phyloP scores from a whole-genome alignment of 805 yeast genomes.

The Isabelozyma gotoi region DNA sequence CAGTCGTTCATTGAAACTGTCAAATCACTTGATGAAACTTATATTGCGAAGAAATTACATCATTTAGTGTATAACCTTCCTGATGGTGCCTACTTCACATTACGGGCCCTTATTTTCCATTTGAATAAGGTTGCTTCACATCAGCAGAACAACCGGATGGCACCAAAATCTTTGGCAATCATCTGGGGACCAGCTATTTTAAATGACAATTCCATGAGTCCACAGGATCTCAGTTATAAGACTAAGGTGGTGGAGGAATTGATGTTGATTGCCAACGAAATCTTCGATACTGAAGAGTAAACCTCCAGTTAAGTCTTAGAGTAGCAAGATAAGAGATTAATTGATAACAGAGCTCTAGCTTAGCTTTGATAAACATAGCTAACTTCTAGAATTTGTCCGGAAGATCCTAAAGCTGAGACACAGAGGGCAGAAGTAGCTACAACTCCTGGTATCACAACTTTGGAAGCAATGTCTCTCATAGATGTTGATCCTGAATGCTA shows the following conservation, averaged over 20 bases:
- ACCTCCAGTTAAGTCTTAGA: too few relatives aligned
- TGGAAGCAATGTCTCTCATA: too few relatives aligned
- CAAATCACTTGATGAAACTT: slow-evolving; percentile 43
- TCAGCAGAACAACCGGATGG: slow-evolving; percentile 75
- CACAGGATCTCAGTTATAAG: slow-evolving; percentile 73
- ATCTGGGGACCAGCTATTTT: slow-evolving; percentile 95
- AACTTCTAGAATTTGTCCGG: too few relatives aligned
- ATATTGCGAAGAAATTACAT: slow-evolving; percentile 74
- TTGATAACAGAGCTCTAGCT: too few relatives aligned
- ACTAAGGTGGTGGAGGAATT: slow-evolving; percentile 81
- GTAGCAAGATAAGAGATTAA: too few relatives aligned
- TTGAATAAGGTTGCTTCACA: slow-evolving; percentile 68
- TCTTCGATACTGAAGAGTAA: slow-evolving; percentile 46
- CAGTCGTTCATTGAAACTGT: slow-evolving; percentile 68
- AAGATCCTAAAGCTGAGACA: too few relatives aligned
- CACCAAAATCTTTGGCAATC: slow-evolving; percentile 73
- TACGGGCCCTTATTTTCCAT: slow-evolving; percentile 83
- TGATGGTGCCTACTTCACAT: slow-evolving; percentile 92
- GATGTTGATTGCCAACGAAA: slow-evolving; percentile 79
- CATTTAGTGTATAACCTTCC: slow-evolving; percentile 86
- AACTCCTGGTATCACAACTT: too few relatives aligned
- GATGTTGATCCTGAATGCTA: too few relatives aligned
- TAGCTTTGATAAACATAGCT: neutral
- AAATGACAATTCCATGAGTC: slow-evolving; percentile 60
- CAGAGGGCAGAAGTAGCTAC: too few relatives aligned